Evolutionary conservation across 768 basidiomycete genomes (phyloP).

Genomic region (Boletus sp.): DNA sequence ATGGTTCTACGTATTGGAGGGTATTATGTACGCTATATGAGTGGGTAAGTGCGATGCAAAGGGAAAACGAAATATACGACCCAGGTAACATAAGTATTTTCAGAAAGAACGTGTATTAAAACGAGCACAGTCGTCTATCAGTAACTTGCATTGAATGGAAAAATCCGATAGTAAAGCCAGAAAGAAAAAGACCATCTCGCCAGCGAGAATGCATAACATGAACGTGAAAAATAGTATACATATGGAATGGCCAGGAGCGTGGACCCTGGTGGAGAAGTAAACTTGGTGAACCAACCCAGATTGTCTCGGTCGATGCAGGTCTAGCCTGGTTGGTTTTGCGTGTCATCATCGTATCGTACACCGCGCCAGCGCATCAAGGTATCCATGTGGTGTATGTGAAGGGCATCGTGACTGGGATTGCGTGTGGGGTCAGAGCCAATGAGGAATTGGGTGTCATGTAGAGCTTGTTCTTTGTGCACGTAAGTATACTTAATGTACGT

Average conservation of each 20-base stretch:
- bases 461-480: background rate
- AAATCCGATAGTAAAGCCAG: background rate
- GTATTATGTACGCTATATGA: background rate
- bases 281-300: background rate
- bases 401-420: background rate
- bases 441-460: background rate
- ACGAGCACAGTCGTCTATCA: conserved; percentile 12
- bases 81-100: conserved; percentile 6
- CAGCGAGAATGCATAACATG: conserved; percentile 5
- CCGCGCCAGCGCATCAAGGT: conserved; percentile 12
- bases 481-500: background rate
- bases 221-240: background rate
- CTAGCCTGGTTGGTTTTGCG: background rate
- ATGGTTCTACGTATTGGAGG: background rate
- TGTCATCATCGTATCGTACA: conserved; percentile 24
- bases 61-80: background rate
- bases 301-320: background rate
- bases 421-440: background rate
- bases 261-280: background rate
- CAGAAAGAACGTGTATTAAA: conserved; percentile 26
- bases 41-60: background rate
- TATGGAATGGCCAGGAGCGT: background rate
- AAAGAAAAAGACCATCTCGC: conserved; percentile 1
- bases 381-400: conserved; percentile 3
- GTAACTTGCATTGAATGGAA: background rate